phyloP scores from a whole-genome alignment of 1,284 basidiomycete species.

The Malassezia sp. region DNA sequence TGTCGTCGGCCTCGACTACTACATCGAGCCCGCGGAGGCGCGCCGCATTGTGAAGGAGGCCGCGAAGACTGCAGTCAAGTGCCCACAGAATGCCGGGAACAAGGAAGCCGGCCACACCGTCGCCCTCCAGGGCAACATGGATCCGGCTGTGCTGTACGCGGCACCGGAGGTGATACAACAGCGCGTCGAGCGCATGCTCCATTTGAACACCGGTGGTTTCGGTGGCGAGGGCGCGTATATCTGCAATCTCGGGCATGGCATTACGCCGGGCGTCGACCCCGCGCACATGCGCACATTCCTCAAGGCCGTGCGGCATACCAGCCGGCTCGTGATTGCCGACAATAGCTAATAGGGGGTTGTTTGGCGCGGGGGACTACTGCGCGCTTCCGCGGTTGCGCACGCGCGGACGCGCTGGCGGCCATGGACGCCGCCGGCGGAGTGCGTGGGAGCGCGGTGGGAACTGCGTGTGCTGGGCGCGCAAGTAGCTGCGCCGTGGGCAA shows the following conservation, averaged over 20 bases:
- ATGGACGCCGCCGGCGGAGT: no score
- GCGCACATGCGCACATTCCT: conserved; percentile 40
- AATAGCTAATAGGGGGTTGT: no score
- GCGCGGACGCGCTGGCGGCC: no score
- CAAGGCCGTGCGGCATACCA: conserved; percentile 37
- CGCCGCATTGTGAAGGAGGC: conserved; percentile 31
- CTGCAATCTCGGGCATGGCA: conserved; percentile 91
- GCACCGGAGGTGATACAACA: conserved; percentile 67
- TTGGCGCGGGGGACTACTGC: no score
- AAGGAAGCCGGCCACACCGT: conserved; percentile 50
- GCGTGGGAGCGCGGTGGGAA: no score
- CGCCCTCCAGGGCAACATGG: conserved; percentile 86
- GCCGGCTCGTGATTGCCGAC: no score
- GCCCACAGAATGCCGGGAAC: conserved; percentile 16
- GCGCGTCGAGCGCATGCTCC: conserved; percentile 68
- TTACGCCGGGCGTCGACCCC: conserved; percentile 50
- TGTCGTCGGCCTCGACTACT: conserved; percentile 43
- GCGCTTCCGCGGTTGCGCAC: no score
- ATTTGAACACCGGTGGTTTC: conserved; percentile 56
- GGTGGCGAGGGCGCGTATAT: conserved; percentile 56
- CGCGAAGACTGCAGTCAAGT: conserved; percentile 18
- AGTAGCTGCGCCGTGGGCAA: no score
- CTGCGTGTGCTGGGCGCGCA: no score
- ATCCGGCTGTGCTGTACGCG: conserved; percentile 76
- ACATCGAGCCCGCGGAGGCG: conserved; percentile 38